These are phyloP conservation scores for Aureobasidium sp. DNA, from an alignment of 2,329 filamentous ascomycete genomes.

Conservation along the genomic window DNA sequence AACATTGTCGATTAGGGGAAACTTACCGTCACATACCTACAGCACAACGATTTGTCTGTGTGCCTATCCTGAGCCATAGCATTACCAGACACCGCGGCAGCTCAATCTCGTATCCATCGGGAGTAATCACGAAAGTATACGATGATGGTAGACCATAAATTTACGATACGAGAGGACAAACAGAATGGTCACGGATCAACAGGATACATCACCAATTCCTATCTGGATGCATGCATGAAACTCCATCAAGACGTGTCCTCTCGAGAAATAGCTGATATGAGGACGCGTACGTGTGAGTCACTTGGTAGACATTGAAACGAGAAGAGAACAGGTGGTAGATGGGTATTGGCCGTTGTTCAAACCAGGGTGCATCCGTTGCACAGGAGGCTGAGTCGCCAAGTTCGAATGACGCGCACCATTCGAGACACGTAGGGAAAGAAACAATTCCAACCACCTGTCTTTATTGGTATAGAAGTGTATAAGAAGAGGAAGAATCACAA, in stretches of 20 bases:
- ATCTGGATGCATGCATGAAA: neutral
- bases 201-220: too few relatives aligned
- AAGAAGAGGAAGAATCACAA: neutral
- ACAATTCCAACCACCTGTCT: neutral
- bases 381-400: neutral
- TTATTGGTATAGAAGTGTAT: neutral
- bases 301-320: neutral
- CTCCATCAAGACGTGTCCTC: neutral
- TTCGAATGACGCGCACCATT: neutral
- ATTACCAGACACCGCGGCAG: too few relatives aligned
- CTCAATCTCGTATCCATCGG: too few relatives aligned
- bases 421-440: neutral
- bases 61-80: too few relatives aligned
- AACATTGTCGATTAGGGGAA: neutral
- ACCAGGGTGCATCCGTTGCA: neutral
- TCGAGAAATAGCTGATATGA: neutral
- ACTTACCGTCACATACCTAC: too few relatives aligned
- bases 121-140: too few relatives aligned
- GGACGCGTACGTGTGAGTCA: neutral
- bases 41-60: neutral
- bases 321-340: constrained; percentile 5
- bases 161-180: too few relatives aligned
- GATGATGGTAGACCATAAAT: too few relatives aligned
- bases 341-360: neutral
- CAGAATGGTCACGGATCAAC: neutral